Evolutionary conservation across 768 basidiomycete genomes (phyloP).

Genomic region (Pulveroboletus sp.): DNA sequence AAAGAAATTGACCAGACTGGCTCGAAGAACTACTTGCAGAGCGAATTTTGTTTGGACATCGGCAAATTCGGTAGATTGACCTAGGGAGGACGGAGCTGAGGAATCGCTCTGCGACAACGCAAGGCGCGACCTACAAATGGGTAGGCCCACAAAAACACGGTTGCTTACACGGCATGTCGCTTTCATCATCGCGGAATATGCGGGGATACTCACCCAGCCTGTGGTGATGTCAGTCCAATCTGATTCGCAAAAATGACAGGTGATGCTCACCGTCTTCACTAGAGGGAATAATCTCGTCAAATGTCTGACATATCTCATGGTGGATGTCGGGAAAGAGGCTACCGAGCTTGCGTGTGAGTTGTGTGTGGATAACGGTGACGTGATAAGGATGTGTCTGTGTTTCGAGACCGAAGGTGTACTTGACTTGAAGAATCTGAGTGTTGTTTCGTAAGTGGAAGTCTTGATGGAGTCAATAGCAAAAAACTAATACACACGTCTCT

Average conservation of each 20-base stretch:
- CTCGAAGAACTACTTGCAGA: conserved; percentile 29
- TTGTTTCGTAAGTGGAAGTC: conserved; percentile 16
- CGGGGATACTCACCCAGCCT: conserved; percentile 31
- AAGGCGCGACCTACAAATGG: conserved; percentile 30
- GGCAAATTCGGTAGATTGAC: conserved; percentile 34
- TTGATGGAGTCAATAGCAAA: conserved; percentile 1
- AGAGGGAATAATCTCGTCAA: conserved; percentile 26
- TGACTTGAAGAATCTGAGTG: conserved; percentile 33
- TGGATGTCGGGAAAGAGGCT: conserved; percentile 30
- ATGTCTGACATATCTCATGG: conserved; percentile 32
- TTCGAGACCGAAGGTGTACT: conserved; percentile 34
- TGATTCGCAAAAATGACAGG: conserved; percentile 8
- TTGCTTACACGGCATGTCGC: conserved; percentile 37
- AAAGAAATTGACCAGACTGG: conserved; percentile 31
- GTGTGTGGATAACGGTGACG: conserved; percentile 28
- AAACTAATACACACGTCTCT: conserved; percentile 32
- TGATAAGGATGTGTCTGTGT: conserved; percentile 35
- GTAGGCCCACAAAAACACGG: conserved; percentile 38
- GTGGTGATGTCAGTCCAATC: not conserved
- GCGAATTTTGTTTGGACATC: conserved; percentile 33
- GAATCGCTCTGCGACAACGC: not conserved
- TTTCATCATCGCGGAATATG: conserved; percentile 26
- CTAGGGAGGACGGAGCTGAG: conserved; percentile 20
- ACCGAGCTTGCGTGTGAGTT: conserved; percentile 33
- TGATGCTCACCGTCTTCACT: conserved; percentile 16